A percentile compares a stretch with the other conserved stretches of the same genome.
Conservation (phyloP, 177 flowering plant species). For the Telopea speciosissima region DNA sequence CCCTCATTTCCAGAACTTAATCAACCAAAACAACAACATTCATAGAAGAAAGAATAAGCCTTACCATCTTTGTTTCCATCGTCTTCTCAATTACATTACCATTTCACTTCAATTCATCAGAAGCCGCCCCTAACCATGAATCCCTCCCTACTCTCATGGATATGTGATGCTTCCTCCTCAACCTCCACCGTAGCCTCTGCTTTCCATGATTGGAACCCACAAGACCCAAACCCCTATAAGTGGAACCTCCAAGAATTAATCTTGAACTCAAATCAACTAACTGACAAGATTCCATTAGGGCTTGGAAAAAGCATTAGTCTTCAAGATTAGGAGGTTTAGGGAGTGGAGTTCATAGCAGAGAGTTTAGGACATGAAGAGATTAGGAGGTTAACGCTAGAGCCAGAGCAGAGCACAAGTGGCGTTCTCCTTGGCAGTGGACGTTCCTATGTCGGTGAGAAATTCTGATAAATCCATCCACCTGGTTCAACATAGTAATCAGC, state of each 20-base stretch:
- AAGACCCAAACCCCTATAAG: constrained; percentile 51
- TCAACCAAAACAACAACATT: too few relatives aligned
- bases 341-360: too few relatives aligned
- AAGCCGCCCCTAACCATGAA: constrained; percentile 32
- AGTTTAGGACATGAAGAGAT: too few relatives aligned
- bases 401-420: too few relatives aligned
- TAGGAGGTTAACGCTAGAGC: too few relatives aligned
- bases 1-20: neutral
- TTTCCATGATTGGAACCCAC: constrained; percentile 49
- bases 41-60: too few relatives aligned
- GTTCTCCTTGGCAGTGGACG: too few relatives aligned
- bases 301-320: constrained; percentile 44
- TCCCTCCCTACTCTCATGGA: constrained; percentile 52
- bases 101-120: neutral
- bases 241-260: constrained; percentile 57
- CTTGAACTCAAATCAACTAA: constrained; percentile 61
- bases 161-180: constrained; percentile 26
- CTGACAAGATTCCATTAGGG: constrained; percentile 63
- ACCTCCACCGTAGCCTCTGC: constrained; percentile 10
- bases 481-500: too few relatives aligned
- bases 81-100: neutral
- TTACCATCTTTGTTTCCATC: neutral
- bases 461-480: too few relatives aligned
- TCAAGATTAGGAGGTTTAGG: too few relatives aligned
- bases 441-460: too few relatives aligned